Percentiles rank a stretch among this genome's conserved stretches.
Evolutionary conservation across 148 eudicot genomes (phyloP).

Genomic region (Rheum nobile): DNA sequence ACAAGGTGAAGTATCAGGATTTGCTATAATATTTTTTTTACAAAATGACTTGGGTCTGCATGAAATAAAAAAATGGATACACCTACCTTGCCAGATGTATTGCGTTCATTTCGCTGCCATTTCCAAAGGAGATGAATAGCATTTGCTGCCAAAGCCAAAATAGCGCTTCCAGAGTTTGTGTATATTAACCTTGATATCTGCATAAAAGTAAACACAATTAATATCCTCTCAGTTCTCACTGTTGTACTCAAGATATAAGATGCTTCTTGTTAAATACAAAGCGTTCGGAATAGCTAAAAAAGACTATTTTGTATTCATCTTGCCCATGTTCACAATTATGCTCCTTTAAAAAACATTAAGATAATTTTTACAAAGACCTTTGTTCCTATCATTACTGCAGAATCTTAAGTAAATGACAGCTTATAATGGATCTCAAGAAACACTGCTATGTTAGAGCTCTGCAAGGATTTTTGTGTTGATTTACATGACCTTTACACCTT

Average conservation of each 20-base stretch:
- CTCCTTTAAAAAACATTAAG: neutral
- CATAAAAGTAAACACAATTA: constrained; percentile 11
- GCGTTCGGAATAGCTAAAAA: neutral
- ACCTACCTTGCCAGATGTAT: constrained; percentile 55
- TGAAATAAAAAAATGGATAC: neutral
- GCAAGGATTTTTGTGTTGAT: neutral
- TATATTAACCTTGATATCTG: constrained; percentile 87
- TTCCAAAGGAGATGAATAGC: constrained; percentile 91
- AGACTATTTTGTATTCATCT: neutral
- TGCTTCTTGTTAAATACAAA: neutral
- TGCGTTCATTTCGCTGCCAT: constrained; percentile 66
- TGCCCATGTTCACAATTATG: neutral
- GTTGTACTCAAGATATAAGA: neutral
- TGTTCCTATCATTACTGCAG: neutral
- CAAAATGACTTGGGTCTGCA: neutral
- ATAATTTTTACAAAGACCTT: neutral
- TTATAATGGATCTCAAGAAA: neutral
- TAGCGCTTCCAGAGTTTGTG: constrained; percentile 75
- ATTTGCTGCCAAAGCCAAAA: constrained; percentile 75
- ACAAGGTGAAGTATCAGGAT: neutral
- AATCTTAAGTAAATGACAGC: neutral
- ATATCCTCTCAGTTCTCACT: neutral
- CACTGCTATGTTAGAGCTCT: neutral
- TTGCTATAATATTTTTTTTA: neutral
- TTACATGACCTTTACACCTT: neutral